These are phyloP conservation scores for Blastocystis sp. DNA, from an alignment of 352 stramenopile species.

Conservation along the genomic window DNA sequence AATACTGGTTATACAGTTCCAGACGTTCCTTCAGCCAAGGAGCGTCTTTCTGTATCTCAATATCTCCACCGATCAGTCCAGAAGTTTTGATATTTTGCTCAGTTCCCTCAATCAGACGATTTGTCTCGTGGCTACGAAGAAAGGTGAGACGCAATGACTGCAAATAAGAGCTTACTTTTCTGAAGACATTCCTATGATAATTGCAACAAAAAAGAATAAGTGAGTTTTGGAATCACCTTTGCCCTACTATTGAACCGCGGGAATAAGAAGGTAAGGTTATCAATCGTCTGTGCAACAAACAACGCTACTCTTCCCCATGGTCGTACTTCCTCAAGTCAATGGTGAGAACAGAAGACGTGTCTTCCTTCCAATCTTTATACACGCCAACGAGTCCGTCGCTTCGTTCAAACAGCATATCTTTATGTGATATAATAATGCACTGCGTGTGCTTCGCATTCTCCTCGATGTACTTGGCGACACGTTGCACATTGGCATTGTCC, in stretches of 20 bases:
- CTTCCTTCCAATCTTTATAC: conserved; percentile 60
- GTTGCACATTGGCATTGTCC: conserved; percentile 98
- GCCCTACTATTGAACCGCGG: background rate
- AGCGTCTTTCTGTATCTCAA: conserved; percentile 74
- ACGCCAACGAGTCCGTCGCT: conserved; percentile 84
- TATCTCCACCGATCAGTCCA: conserved; percentile 73
- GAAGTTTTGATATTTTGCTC: conserved; percentile 55
- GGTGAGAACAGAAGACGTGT: conserved; percentile 63
- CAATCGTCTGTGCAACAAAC: background rate
- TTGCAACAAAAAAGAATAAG: background rate
- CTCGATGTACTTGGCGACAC: conserved; percentile 91
- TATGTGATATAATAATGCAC: conserved; percentile 94
- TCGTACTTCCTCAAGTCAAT: conserved; percentile 63
- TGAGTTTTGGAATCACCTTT: background rate
- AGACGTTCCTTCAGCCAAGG: conserved; percentile 74
- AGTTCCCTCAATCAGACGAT: conserved; percentile 61
- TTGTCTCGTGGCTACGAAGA: conserved; percentile 43
- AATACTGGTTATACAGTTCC: conserved; percentile 78
- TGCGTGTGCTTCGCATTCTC: conserved; percentile 82
- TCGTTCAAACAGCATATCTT: conserved; percentile 92
- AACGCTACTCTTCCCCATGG: background rate
- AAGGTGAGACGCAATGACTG: background rate
- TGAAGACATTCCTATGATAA: background rate
- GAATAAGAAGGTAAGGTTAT: background rate
- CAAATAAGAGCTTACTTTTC: conserved; percentile 41